Evolutionary conservation across 257 asterid genomes (phyloP), one percentile per base, ranked within the genome.

Genomic region (Echium plantagineum): DNA sequence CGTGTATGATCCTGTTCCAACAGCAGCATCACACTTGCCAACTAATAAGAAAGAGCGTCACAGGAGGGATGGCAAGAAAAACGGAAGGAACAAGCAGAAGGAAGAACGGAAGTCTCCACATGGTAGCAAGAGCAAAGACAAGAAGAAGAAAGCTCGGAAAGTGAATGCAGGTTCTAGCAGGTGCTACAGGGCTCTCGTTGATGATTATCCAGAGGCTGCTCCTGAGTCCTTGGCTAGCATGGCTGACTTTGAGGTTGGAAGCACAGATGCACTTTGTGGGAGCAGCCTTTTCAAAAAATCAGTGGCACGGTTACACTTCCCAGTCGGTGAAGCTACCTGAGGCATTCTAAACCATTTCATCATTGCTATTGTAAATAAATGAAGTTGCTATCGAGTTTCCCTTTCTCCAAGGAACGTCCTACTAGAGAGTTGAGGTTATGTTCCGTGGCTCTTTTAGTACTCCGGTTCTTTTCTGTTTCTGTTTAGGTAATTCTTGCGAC

Each of bases 1-100:
- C 56, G 99, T 93, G 69, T 89, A 93, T 16, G 99, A 93, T 72
- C 99, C 99, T 47, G 31, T 75, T 70, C 96, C 99, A 28, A 79
- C 96, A 21, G 68, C 99, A 8, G 89, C 71, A 32, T 93, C 97
- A 0, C 97, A 89, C 60, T 85, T 78, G 18, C 90, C 94, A 54
- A 77, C 77, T 63, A 72, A 60, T 62, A 85, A 74, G 74, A 76
- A 65, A 61, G 89, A 74, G 13, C 82, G 75, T 32, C 61, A 74
- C 71, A 87, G 78, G 67, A 77, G 74, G 21, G 77, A 77, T 38
- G 54, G 75, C 74, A 88, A 71, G 75, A 93, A 66, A 78, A 72
- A 65, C 15, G 85, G 91, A 52, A 89, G 81, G 83, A 74, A 68
- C 67, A 93, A 89, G 83, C 87, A 84, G 59, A 85, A 81, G 66